A percentile compares a stretch with the other conserved stretches of the same genome.
These are phyloP conservation scores for Euphorbia tirucalli DNA, from an alignment of 345 rosid species.

Conservation along the genomic window DNA sequence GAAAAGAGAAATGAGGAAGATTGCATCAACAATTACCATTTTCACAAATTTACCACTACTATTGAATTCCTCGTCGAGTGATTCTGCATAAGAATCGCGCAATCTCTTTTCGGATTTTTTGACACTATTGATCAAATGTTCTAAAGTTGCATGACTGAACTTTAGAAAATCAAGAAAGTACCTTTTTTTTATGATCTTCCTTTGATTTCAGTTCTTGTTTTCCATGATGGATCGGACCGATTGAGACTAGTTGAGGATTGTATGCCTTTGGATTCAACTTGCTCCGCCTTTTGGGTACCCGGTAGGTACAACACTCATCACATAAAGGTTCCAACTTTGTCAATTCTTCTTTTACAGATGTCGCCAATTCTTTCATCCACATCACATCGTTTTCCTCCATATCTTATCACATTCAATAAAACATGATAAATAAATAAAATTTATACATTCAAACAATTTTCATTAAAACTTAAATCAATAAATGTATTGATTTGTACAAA, in stretches of 20 bases:
- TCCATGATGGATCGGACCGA: slow-evolving; percentile 22
- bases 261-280: background rate
- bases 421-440: too few relatives aligned
- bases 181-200: slow-evolving; percentile 15
- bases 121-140: background rate
- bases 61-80: background rate
- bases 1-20: slow-evolving; percentile 8
- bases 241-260: slow-evolving; percentile 16
- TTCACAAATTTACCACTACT: background rate
- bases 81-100: slow-evolving; percentile 14
- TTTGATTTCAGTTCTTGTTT: background rate
- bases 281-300: background rate
- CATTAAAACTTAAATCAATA: too few relatives aligned
- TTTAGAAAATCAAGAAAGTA: slow-evolving; percentile 4
- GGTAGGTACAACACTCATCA: background rate
- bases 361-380: background rate
- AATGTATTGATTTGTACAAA: too few relatives aligned
- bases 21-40: slow-evolving; percentile 14
- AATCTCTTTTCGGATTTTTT: background rate
- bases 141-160: background rate
- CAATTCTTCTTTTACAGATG: background rate
- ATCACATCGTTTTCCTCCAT: background rate
- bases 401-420: too few relatives aligned
- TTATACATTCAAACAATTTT: too few relatives aligned
- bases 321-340: background rate